phyloP scores from a whole-genome alignment of 2,329 filamentous ascomycete species.

The Epichloe glyceriae region DNA sequence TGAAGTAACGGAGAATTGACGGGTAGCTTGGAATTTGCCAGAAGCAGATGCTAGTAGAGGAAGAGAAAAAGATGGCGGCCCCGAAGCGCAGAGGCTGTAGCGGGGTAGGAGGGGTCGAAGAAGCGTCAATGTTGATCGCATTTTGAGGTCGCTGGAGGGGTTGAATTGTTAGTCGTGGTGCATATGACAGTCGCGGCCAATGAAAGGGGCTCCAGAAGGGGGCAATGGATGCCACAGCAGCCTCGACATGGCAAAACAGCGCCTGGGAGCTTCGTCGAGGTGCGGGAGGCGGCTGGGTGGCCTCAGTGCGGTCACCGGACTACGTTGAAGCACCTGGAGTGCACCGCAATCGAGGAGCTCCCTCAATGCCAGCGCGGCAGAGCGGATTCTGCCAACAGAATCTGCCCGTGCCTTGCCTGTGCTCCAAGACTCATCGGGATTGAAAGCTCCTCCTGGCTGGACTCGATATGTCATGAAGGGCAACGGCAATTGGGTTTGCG shows the following conservation, averaged over 20 bases:
- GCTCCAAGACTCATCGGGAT: no score
- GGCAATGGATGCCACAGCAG: not conserved
- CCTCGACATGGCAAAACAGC: not conserved
- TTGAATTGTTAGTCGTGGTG: constrained; percentile 22
- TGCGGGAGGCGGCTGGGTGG: not conserved
- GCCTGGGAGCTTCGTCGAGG: not conserved
- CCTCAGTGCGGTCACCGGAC: no score
- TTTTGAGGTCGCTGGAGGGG: constrained; percentile 30
- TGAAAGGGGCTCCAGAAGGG: not conserved
- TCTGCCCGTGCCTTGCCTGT: no score
- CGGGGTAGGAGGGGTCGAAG: constrained; percentile 34
- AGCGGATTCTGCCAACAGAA: no score
- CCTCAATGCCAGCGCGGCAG: no score
- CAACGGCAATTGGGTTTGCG: no score
- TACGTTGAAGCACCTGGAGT: no score
- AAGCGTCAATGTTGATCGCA: constrained; percentile 27
- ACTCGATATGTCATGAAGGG: no score
- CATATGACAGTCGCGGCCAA: constrained; percentile 9
- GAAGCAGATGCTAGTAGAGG: constrained; percentile 29
- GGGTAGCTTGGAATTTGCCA: constrained; percentile 24
- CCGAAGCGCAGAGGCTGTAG: constrained; percentile 28
- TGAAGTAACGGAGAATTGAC: constrained; percentile 41
- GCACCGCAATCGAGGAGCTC: no score
- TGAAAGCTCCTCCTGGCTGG: no score
- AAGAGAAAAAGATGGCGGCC: constrained; percentile 27